Evolutionary conservation across 805 yeast species (phyloP).

Genomic region (Candida pini): DNA sequence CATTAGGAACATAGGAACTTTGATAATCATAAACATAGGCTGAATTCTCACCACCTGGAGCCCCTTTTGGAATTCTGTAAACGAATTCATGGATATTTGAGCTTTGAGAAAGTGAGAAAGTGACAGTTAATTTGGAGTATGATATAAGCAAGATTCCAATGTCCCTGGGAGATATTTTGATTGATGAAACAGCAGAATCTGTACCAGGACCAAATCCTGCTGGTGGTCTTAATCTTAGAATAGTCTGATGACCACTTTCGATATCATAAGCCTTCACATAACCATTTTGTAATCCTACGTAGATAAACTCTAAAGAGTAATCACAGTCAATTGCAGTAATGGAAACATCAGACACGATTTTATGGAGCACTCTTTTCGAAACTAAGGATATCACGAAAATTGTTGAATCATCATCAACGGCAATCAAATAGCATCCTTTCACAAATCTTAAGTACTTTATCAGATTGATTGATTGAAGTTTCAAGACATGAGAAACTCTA

Average conservation of each 20-base stretch:
- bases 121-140: conserved; percentile 62
- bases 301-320: conserved; percentile 83
- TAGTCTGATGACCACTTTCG: conserved; percentile 66
- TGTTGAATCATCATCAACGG: conserved; percentile 54
- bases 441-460: conserved; percentile 59
- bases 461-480: conserved; percentile 42
- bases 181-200: conserved; percentile 47
- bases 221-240: conserved; percentile 64
- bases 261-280: conserved; percentile 67
- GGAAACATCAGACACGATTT: conserved; percentile 56
- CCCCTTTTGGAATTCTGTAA: conserved; percentile 60
- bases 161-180: conserved; percentile 88
- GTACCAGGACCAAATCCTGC: conserved; percentile 51
- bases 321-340: conserved; percentile 72
- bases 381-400: conserved; percentile 68
- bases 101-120: conserved; percentile 60
- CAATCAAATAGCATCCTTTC: conserved; percentile 77
- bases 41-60: conserved; percentile 63
- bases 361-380: conserved; percentile 53
- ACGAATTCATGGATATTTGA: conserved; percentile 50
- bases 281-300: conserved; percentile 78
- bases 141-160: conserved; percentile 71
- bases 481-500: conserved; percentile 65
- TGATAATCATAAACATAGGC: conserved; percentile 21
- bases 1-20: conserved; percentile 25